A percentile compares a stretch with the other conserved stretches of the same genome.
phyloP scores from a whole-genome alignment of 257 asterid species.

The Solanum pennellii region DNA sequence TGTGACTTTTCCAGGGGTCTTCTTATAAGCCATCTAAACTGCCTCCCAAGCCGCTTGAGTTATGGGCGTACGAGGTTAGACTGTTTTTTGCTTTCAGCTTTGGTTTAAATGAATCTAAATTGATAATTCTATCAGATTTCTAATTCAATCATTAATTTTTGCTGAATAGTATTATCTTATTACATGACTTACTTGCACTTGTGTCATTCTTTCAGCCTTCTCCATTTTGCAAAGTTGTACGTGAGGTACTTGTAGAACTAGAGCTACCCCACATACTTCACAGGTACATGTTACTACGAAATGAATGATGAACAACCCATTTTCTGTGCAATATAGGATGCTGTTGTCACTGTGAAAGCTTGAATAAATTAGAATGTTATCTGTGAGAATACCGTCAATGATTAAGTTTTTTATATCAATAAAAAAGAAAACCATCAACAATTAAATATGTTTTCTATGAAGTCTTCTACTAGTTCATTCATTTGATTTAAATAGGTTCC shows the following conservation, averaged over 20 bases:
- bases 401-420: neutral
- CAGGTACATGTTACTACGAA: slow-evolving; percentile 34
- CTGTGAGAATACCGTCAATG: neutral
- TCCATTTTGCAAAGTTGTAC: slow-evolving; percentile 89
- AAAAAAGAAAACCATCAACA: neutral
- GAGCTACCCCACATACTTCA: slow-evolving; percentile 88
- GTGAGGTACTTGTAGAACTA: slow-evolving; percentile 79
- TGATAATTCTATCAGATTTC: neutral
- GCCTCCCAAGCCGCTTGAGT: slow-evolving; percentile 81
- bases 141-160: neutral
- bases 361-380: neutral
- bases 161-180: neutral
- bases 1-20: neutral
- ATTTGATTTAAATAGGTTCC: neutral
- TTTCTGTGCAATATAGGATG: neutral
- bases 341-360: neutral
- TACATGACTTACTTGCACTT: neutral
- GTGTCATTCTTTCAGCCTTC: slow-evolving; percentile 45
- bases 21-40: slow-evolving; percentile 59
- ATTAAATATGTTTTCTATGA: neutral
- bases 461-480: neutral
- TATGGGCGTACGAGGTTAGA: slow-evolving; percentile 95
- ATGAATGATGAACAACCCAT: neutral
- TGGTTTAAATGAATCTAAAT: neutral
- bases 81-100: neutral